phyloP scores from a whole-genome alignment of 306 rosid species.

The Ormosia semicastrata region DNA sequence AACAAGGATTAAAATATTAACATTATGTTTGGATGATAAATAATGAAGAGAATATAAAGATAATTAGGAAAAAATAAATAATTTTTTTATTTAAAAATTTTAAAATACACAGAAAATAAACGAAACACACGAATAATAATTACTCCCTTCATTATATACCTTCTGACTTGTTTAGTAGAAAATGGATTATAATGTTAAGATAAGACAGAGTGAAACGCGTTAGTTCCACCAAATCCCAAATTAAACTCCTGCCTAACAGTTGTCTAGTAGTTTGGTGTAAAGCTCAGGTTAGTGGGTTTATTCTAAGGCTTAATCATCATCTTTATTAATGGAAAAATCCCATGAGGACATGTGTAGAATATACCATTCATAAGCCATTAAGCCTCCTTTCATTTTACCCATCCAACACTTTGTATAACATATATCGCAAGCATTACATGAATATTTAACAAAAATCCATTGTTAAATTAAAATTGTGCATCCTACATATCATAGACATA shows the following conservation, averaged over 20 bases:
- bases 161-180: conserved; percentile 26
- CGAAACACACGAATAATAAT: too few species aligned
- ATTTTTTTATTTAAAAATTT: too few species aligned
- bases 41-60: too few species aligned
- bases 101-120: too few species aligned
- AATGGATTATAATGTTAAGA: conserved; percentile 30
- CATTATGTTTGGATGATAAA: too few species aligned
- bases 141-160: too few species aligned
- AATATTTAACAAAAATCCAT: not conserved
- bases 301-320: conserved; percentile 32
- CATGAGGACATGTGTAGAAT: not conserved
- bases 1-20: too few species aligned
- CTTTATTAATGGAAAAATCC: not conserved
- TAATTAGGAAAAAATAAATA: too few species aligned
- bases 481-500: not conserved
- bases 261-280: conserved; percentile 26
- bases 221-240: conserved; percentile 70
- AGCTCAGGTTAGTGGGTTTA: conserved; percentile 27
- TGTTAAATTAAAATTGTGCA: not conserved
- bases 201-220: conserved; percentile 44
- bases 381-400: not conserved
- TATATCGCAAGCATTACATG: not conserved
- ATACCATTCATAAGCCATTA: not conserved
- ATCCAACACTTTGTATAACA: not conserved
- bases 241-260: conserved; percentile 38